Percentiles rank a stretch among this genome's conserved stretches.
Evolutionary conservation across 2,329 filamentous ascomycete species (phyloP).

Genomic region (Rutstroemia sp.): DNA sequence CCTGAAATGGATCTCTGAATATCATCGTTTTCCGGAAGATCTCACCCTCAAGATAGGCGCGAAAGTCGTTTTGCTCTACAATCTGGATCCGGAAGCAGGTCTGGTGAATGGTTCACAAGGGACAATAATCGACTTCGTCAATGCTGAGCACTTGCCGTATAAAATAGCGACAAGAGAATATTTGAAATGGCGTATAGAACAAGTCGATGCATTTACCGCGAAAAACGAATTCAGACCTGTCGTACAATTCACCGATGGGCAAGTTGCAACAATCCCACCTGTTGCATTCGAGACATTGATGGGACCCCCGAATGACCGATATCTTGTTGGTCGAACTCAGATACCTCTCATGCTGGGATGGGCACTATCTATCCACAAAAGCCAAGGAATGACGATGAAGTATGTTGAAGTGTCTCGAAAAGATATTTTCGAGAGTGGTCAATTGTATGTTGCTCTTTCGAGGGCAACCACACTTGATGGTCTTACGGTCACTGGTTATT

Average conservation of each 20-base stretch:
- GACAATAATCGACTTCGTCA: constrained; percentile 18
- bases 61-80: constrained; percentile 23
- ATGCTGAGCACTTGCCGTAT: constrained; percentile 3
- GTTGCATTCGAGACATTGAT: constrained; percentile 9
- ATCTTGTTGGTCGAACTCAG: constrained; percentile 31
- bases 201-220: neutral
- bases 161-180: neutral
- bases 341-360: constrained; percentile 83
- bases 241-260: constrained; percentile 20
- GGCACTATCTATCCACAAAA: constrained; percentile 96
- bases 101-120: constrained; percentile 27
- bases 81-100: constrained; percentile 13
- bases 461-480: constrained; percentile 21
- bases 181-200: neutral
- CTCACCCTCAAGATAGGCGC: constrained; percentile 22
- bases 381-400: constrained; percentile 71
- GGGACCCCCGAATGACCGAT: constrained; percentile 11
- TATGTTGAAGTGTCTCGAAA: constrained; percentile 21
- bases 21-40: constrained; percentile 14
- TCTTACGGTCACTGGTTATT: constrained; percentile 19
- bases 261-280: constrained; percentile 7
- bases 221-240: constrained; percentile 7
- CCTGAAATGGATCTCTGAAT: constrained; percentile 11
- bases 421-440: constrained; percentile 24
- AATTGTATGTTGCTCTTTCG: constrained; percentile 25